Base-by-base conservation (phyloP, 108 stramenopile genomes). In the Stephanodiscus minutulus region DNA sequence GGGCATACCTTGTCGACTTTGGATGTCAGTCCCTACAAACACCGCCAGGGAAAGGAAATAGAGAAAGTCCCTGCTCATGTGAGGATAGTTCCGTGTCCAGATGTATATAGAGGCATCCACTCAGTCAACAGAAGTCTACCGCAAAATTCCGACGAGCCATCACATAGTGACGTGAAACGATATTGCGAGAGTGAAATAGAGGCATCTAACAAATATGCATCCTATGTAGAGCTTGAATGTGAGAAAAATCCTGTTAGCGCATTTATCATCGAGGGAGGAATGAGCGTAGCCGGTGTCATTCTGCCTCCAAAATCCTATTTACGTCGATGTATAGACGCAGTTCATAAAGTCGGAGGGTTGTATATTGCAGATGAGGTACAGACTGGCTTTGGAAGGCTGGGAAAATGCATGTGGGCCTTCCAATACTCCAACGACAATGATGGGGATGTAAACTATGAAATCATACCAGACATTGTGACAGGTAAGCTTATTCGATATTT, bases 311-410 rank as follows among this genome's bases (percentile, higher is more conserved):
- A 68, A 59, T 83, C 83, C 0, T 98, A 96, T 73, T 47, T 98
- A 31, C 44, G 37, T 18, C 52, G 50, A 9, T 86, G 87, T 62
- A 90, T 87, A 44, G 71, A 73, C 13, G 85, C 89, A 7, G 96
- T 98, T 15, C 94, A 93, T 25, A 61, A 66, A 1, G 77, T 82
- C 18, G 98, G 98, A 17, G 98, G 97, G 5, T 64, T 98, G n/a
- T 95, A 88, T 75, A 95, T 98, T 68, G 96, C 97, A 4, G 98
- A 98, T 85, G 98, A 98, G 76, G 95, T 98, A 11, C 98, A 98
- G 77, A 96, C 96, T 29, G 98, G 96, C 13, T 96, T 98, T 85
- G 97, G 96, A 29, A 75, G 98, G 17, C 61, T 91, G 22, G 98
- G 98, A 7, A 62, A 59, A 62, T 85, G 88, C 64, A 94, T 83